Conservation (phyloP, 2,329 filamentous ascomycete species). For the Polychaeton citri region DNA sequence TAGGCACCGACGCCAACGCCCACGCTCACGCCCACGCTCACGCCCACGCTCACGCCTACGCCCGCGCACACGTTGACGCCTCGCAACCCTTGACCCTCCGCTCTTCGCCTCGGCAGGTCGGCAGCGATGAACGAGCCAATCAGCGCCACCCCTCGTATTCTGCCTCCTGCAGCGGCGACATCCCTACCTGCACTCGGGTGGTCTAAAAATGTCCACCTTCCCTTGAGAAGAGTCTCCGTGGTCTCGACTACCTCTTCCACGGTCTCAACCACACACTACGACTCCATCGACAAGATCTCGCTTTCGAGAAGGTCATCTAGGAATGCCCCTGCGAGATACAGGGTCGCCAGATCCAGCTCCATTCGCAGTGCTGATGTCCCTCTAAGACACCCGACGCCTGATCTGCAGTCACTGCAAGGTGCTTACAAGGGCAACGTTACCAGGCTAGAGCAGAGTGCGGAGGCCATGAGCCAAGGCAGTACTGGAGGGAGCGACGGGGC, state of each 20-base stretch:
- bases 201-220: background rate
- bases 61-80: no score
- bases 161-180: no score
- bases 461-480: conserved; percentile 49
- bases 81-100: no score
- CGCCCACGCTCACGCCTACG: no score
- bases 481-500: conserved; percentile 56
- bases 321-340: background rate
- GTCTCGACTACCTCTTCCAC: background rate
- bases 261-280: background rate
- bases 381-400: conserved; percentile 43
- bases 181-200: background rate
- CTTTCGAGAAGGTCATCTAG: background rate
- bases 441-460: conserved; percentile 61
- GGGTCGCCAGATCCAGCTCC: background rate
- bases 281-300: background rate
- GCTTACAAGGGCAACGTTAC: conserved; percentile 55
- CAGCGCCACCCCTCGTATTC: no score
- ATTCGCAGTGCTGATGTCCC: background rate
- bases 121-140: no score
- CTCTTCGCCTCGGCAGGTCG: no score
- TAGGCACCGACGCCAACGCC: no score
- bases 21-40: no score
- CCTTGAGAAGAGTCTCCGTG: background rate
- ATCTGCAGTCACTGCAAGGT: conserved; percentile 47